Conservation (phyloP, 1,139 yeast genomes). For the Suhomyces yuchorum region DNA sequence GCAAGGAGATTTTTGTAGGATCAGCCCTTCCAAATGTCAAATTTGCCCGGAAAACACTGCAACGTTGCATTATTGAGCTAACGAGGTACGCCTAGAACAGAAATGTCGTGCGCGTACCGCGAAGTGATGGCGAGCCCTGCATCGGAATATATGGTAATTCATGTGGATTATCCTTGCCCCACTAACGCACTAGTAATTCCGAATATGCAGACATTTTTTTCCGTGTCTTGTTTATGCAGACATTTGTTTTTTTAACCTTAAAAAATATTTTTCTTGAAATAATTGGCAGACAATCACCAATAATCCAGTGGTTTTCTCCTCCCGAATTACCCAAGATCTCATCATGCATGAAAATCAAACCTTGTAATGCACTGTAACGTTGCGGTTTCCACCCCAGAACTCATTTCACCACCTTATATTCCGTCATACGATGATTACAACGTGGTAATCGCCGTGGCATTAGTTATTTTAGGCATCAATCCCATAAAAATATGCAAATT, state of each 20-base stretch:
- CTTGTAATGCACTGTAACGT: slow-evolving; percentile 4
- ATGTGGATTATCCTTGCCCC: background rate
- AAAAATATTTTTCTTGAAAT: background rate
- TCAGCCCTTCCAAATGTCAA: background rate
- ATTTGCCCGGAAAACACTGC: slow-evolving; percentile 10
- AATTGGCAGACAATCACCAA: background rate
- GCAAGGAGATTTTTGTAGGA: background rate
- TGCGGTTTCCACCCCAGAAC: slow-evolving; percentile 1
- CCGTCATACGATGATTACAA: background rate
- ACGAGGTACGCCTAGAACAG: background rate
- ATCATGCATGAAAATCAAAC: background rate
- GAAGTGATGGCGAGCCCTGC: background rate
- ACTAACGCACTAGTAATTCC: slow-evolving; percentile 2
- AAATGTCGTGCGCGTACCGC: background rate
- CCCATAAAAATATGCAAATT: background rate
- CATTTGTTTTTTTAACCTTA: background rate
- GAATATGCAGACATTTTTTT: slow-evolving; percentile 5
- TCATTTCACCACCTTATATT: background rate
- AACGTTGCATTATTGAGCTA: slow-evolving; percentile 20
- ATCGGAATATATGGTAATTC: background rate
- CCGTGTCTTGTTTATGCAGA: background rate
- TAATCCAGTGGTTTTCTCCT: background rate
- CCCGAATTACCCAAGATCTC: background rate
- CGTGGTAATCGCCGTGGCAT: background rate
- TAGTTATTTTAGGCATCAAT: background rate